These are phyloP conservation scores for Cryptococcus wingfieldii DNA, from an alignment of 1,284 basidiomycete genomes.

Conservation along the genomic window DNA sequence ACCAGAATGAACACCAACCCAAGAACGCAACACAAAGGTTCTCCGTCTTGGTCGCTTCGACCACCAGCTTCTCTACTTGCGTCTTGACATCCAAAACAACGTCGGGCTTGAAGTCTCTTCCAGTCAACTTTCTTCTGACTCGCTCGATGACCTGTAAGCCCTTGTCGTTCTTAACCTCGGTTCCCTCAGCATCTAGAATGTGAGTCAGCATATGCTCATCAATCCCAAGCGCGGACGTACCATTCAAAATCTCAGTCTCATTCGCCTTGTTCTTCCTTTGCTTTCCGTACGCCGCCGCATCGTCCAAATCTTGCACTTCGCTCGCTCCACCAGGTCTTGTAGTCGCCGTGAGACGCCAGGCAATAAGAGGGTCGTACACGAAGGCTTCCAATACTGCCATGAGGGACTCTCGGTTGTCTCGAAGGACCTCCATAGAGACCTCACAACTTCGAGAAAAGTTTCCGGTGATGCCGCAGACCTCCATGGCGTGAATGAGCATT, in stretches of 20 bases:
- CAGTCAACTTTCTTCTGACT: slow-evolving; percentile 87
- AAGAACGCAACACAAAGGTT: slow-evolving; percentile 95
- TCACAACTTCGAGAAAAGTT: slow-evolving; percentile 95
- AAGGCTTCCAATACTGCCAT: slow-evolving; percentile 93
- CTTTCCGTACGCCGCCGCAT: slow-evolving; percentile 28
- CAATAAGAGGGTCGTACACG: slow-evolving; percentile 59
- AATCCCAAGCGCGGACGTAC: slow-evolving; percentile 20
- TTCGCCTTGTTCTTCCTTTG: slow-evolving; percentile 44
- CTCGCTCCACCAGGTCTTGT: slow-evolving; percentile 43
- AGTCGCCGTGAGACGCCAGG: slow-evolving; percentile 54
- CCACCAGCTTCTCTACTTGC: slow-evolving; percentile 86
- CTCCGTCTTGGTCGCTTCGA: slow-evolving; percentile 83
- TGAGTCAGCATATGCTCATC: background rate
- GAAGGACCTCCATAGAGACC: slow-evolving; percentile 92
- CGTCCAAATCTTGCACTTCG: slow-evolving; percentile 26
- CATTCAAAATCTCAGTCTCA: slow-evolving; percentile 50
- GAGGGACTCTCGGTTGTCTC: slow-evolving; percentile 95
- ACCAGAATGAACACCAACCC: slow-evolving; percentile 67
- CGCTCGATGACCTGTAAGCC: slow-evolving; percentile 87
- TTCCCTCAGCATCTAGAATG: slow-evolving; percentile 44
- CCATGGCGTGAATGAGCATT: slow-evolving; percentile 99
- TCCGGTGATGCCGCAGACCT: slow-evolving; percentile 96
- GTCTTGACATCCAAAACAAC: slow-evolving; percentile 64
- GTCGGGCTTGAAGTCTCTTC: slow-evolving; percentile 85
- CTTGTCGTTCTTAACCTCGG: slow-evolving; percentile 84